Base-by-base conservation (phyloP, 352 stramenopile species). In the Globisporangium iwayamae region DNA sequence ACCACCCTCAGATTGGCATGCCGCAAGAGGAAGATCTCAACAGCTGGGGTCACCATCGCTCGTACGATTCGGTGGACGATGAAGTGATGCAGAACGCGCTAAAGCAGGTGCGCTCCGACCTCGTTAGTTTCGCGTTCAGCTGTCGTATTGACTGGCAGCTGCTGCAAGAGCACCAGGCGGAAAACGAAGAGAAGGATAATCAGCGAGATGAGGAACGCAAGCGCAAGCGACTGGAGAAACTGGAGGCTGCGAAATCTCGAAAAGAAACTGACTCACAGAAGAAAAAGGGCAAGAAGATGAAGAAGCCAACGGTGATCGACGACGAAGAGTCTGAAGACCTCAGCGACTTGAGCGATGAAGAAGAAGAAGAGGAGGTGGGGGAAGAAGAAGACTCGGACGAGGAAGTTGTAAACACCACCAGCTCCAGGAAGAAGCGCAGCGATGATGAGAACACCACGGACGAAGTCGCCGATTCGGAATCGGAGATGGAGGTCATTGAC, bases 1-100 rank as follows among this genome's bases (percentile, higher is more conserved):
- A 91, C 45, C 85, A 94, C 25, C 82, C 83, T 39, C 85, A 94
- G 65, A 85, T 94, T 56, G 85, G 87, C 3, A 96, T 99, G 92
- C 97, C 97, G 0, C 93, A 97, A 18, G 97, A 99, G 79, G 96
- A 99, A 74, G 96, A 99, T 71, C 87, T 99, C 68, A 96, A 98
- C 48, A 97, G 78, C 48, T 99, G 97, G 97, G 96, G 89, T 36
- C 97, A 99, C 72, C 97, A 99, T 75, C 90, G 94, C 34, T 85
- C 83, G 18, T 94, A 97, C 43, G 92, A 98, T 55, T 98, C 96
- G 18, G 93, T 98, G 16, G 97, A 99, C 58, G 97, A 99, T 69
- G 93, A 96, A 60, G 85, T 99, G 20, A 98, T 99, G 85, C 87
- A 97, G 71, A 79, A 91, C 53, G 96, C 97, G 0, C 66, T 93